Evolutionary conservation across 2,329 filamentous ascomycete genomes (phyloP).

Genomic region (Paramyrothecium roridum): DNA sequence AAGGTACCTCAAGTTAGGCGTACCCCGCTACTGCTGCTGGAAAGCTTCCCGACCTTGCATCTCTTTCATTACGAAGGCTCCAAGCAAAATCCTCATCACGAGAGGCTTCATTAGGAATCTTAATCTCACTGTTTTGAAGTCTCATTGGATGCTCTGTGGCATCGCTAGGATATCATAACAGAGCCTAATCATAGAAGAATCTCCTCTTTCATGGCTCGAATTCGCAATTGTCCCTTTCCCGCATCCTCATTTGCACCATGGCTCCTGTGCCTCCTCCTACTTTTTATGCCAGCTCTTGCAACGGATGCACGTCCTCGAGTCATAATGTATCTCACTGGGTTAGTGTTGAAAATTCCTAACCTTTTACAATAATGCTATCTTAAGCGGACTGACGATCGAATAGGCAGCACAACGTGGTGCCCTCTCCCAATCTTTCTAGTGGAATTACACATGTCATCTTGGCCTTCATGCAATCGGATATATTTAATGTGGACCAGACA

Average conservation of each 20-base stretch:
- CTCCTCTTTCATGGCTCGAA: no score
- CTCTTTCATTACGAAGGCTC: no score
- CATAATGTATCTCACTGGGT: constrained; percentile 52
- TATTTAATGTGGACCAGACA: constrained; percentile 43
- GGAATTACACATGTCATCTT: constrained; percentile 55
- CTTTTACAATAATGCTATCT: neutral
- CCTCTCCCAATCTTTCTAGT: constrained; percentile 29
- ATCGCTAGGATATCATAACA: no score
- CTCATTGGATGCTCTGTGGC: no score
- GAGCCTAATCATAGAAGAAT: no score
- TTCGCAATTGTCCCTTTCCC: no score
- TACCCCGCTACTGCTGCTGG: no score
- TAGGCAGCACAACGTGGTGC: constrained; percentile 46
- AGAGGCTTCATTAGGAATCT: no score
- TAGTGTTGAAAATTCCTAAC: neutral
- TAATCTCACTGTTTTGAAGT: no score
- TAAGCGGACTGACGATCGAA: neutral
- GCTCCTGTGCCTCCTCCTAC: neutral
- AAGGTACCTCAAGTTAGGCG: no score
- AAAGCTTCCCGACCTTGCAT: no score
- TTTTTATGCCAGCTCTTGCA: neutral
- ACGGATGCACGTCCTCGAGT: constrained; percentile 18
- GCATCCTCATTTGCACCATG: neutral
- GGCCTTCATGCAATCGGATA: constrained; percentile 53
- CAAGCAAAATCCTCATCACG: no score